Percentiles rank a stretch among this genome's conserved stretches.
phyloP scores from a whole-genome alignment of 2,329 filamentous ascomycete species.

The Fusarium fracticaudum region DNA sequence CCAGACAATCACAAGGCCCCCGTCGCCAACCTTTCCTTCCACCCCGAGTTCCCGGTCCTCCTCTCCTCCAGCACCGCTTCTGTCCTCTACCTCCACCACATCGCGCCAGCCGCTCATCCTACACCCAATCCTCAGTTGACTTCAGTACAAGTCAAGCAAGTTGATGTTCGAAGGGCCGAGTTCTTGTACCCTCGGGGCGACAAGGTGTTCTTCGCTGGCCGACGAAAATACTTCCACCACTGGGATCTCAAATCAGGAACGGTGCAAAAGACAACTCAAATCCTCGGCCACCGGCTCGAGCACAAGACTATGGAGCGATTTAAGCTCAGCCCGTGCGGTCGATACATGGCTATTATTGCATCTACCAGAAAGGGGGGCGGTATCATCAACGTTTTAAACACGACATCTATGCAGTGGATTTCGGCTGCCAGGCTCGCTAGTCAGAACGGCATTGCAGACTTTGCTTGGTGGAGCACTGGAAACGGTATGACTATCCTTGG shows the following conservation, averaged over 20 bases:
- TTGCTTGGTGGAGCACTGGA: conserved; percentile 90
- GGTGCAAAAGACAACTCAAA: conserved; percentile 82
- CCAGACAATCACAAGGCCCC: conserved; percentile 80
- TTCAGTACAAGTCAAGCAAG: conserved; percentile 84
- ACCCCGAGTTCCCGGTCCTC: conserved; percentile 87
- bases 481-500: conserved; percentile 84
- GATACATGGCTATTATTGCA: conserved; percentile 84
- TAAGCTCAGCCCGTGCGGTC: conserved; percentile 85
- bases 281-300: conserved; percentile 80
- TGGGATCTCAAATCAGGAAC: conserved; percentile 88
- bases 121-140: conserved; percentile 90
- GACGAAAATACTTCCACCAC: conserved; percentile 90
- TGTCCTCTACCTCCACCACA: conserved; percentile 88
- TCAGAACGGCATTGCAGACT: conserved; percentile 85
- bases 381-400: conserved; percentile 84
- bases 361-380: conserved; percentile 87
- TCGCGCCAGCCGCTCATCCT: conserved; percentile 77
- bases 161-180: conserved; percentile 83
- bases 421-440: conserved; percentile 84
- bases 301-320: conserved; percentile 93
- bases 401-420: conserved; percentile 86
- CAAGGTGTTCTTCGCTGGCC: conserved; percentile 87
- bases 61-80: conserved; percentile 89
- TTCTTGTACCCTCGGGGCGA: conserved; percentile 79
- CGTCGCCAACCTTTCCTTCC: conserved; percentile 87